Conservation (phyloP, 345 rosid genomes). For the Conringia planisiliqua region DNA sequence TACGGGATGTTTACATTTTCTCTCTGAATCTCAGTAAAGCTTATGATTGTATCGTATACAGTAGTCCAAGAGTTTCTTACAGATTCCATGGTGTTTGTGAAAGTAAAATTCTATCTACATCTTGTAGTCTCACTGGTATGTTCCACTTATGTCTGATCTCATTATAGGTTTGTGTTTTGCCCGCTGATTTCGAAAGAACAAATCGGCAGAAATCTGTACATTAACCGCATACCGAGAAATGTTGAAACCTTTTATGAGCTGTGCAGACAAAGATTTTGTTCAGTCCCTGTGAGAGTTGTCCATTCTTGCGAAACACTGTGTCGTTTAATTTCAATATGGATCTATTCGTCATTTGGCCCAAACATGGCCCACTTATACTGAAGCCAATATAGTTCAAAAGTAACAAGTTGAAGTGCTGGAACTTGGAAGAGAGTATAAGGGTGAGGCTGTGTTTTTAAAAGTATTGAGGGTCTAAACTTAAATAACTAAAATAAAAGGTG, state of each 20-base stretch:
- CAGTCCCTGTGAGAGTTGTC: not conserved
- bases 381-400: not conserved
- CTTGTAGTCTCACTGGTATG: not conserved
- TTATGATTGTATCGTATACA: not conserved
- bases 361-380: too few relatives aligned
- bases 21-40: not conserved
- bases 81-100: not conserved
- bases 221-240: not conserved
- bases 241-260: not conserved
- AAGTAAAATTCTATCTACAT: not conserved
- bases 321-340: not conserved
- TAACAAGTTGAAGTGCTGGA: not conserved
- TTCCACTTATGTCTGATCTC: not conserved
- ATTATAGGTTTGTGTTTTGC: not conserved
- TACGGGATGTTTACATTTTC: not conserved
- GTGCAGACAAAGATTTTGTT: not conserved
- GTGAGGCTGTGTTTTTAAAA: not conserved
- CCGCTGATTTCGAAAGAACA: not conserved
- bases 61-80: not conserved
- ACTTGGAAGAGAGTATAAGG: not conserved
- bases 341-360: too few relatives aligned
- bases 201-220: not conserved
- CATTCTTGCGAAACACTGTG: not conserved
- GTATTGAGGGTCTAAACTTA: not conserved
- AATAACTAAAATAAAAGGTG: not conserved